Base-by-base conservation (phyloP, 306 rosid genomes). In the Ceratonia siliqua region DNA sequence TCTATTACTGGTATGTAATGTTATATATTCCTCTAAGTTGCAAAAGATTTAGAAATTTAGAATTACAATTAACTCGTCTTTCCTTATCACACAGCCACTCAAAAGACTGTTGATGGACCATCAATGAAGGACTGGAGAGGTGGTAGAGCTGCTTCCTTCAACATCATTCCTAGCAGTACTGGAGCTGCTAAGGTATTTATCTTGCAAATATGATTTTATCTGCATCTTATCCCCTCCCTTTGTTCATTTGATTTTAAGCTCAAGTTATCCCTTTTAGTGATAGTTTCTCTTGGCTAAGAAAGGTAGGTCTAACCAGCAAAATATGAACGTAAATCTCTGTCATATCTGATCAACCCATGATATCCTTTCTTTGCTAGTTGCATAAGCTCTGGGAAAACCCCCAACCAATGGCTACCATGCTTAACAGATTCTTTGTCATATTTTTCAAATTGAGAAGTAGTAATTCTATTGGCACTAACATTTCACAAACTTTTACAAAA, bases 41-140 rank as follows among this genome's bases (percentile, higher is more conserved):
- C 21, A 50, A 13, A 39, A 7, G 9, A 17, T 70, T 50, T 5
- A 49, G 20, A 45, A 0, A 52, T 27, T 15, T 14, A n/a, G n/a
- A n/a, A n/a, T n/a, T n/a, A n/a, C n/a, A n/a, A 53, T 12, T 25
- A n/a, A 52, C 68, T 7, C 21, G 8, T 14, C 6, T 77, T 69
- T 48, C 42, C 49, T 48, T 57, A 48, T 46, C 8, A 17, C 67
- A 21, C 57, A 91, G 97, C 98, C 62, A 91, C 98, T 42, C 98
- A 93, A 68, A 93, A 93, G 81, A 93, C 98, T 57, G 98, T 93
- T 52, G 98, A 91, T 85, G 98, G 98, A 27, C 97, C 98, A 74
- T 93, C 97, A 70, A 64, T 33, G 71, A 93, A 93, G 86, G 98
- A 93, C 66, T 93, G 96, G 98, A 93, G 98, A 84, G 98, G 97